Conservation (phyloP, 257 asterid genomes). For the Solanum peruvianum region DNA sequence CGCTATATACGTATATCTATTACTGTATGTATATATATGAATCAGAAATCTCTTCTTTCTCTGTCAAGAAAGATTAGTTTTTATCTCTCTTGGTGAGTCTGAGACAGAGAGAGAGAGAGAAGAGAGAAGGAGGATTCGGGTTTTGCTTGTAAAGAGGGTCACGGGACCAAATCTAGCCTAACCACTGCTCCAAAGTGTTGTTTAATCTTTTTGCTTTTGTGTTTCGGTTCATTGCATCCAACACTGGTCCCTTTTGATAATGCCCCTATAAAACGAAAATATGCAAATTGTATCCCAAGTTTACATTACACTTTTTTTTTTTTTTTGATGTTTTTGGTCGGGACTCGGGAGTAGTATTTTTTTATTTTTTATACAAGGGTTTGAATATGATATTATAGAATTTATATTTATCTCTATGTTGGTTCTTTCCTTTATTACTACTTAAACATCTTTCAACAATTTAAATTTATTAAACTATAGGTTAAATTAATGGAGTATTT, state of each 20-base stretch:
- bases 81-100: background rate
- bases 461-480: background rate
- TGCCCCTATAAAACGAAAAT: background rate
- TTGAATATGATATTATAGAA: too few relatives aligned
- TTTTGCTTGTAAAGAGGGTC: background rate
- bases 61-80: background rate
- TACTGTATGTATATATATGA: background rate
- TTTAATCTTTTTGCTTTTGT: background rate
- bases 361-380: too few relatives aligned
- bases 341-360: too few relatives aligned
- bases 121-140: background rate
- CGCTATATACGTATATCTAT: background rate
- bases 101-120: background rate
- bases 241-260: background rate
- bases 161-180: background rate
- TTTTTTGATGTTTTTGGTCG: too few relatives aligned
- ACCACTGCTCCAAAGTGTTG: background rate
- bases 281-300: background rate
- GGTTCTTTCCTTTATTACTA: background rate
- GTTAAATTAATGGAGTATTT: background rate
- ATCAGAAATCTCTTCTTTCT: background rate
- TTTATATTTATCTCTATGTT: too few relatives aligned
- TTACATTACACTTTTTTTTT: background rate
- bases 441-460: background rate
- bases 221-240: background rate